Base-by-base conservation (phyloP, 2,329 filamentous ascomycete species). In the Penicillium italicum region DNA sequence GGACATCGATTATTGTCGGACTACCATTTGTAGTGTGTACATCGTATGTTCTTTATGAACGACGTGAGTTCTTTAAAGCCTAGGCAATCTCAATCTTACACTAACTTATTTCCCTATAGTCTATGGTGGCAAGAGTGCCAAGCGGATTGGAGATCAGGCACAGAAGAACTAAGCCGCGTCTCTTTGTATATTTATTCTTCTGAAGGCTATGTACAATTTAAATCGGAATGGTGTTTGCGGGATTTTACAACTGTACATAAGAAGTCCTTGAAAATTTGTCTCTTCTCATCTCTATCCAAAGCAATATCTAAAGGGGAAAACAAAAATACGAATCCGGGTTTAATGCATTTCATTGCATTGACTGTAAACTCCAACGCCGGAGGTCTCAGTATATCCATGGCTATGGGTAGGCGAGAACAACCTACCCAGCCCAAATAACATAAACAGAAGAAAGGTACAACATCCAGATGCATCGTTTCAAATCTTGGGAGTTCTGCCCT, bases 11-110 rank as follows among this genome's bases (percentile, higher is more conserved):
- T 26, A 72, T 72, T 45, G 70, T 72, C 36, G 70, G 66, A 10
- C 44, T 72, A 43, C 70, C 70, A 28, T 63, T 72, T 53, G 38
- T 70, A 16, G 53, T 72, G 58, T 67, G 65, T 57, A 71, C 69
- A 8, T 71, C 70, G 31, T 72, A 62, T 50, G 61, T 69, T 50
- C 57, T 72, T 37, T 72, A 63, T 62, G 69, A 72, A 43, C 57
- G 70, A 37, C 57, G 70, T 72, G 31, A 63, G 69, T 69, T 8
- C 16, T 30, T 38, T 36, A 34, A 30, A 33, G 16, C 51, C 50
- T 40, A 9, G 16, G 4, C 4, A 12, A 18, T 30, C 26, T 43
- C n/a, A 24, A 7, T 37, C 7, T 26, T 33, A 49, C n/a, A 26
- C 48, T 60, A 31, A 58, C 31, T 16, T 26, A 36, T 28, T 16